Evolutionary conservation across 176 grass and related monocot genomes (phyloP).

Genomic region (Echinochloa phyllopogon): DNA sequence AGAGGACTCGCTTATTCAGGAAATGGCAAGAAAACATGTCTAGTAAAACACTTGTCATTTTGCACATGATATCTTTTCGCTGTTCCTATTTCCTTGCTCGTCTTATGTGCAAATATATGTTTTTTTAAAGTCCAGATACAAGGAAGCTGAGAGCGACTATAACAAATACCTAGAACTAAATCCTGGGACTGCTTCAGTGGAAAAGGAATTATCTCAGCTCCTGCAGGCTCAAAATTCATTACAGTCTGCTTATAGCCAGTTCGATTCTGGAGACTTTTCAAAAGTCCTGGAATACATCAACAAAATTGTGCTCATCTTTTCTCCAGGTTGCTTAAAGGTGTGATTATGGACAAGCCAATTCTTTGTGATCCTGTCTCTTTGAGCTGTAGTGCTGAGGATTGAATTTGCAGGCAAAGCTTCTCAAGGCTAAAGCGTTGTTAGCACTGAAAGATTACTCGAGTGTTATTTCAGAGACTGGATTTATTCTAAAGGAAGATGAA

Average conservation of each 20-base stretch:
- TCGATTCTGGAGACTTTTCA: slow-evolving; percentile 73
- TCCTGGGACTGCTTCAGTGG: slow-evolving; percentile 59
- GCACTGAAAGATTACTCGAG: slow-evolving; percentile 85
- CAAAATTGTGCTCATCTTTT: slow-evolving; percentile 94
- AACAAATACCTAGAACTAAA: slow-evolving; percentile 76
- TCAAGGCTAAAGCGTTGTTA: slow-evolving; percentile 80
- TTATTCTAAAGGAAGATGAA: slow-evolving; percentile 98
- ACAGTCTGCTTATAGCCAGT: slow-evolving; percentile 70
- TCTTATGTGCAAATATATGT: slow-evolving; percentile 24
- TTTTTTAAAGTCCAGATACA: slow-evolving; percentile 56
- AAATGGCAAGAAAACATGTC: neutral
- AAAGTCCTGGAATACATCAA: slow-evolving; percentile 93
- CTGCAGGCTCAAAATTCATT: slow-evolving; percentile 80
- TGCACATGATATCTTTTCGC: neutral
- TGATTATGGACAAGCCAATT: slow-evolving; percentile 2
- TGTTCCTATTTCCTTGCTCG: neutral
- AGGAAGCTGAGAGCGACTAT: slow-evolving; percentile 75
- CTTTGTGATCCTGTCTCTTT: neutral
- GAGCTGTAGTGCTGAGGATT: slow-evolving; percentile 18
- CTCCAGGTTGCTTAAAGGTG: slow-evolving; percentile 91
- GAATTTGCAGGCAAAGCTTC: slow-evolving; percentile 84
- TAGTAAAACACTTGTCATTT: neutral
- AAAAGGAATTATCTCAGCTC: slow-evolving; percentile 90
- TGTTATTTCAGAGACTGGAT: slow-evolving; percentile 87
- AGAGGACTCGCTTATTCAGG: neutral